Evolutionary conservation across 148 eudicot species (phyloP).

Genomic region (Persicaria maculosa): DNA sequence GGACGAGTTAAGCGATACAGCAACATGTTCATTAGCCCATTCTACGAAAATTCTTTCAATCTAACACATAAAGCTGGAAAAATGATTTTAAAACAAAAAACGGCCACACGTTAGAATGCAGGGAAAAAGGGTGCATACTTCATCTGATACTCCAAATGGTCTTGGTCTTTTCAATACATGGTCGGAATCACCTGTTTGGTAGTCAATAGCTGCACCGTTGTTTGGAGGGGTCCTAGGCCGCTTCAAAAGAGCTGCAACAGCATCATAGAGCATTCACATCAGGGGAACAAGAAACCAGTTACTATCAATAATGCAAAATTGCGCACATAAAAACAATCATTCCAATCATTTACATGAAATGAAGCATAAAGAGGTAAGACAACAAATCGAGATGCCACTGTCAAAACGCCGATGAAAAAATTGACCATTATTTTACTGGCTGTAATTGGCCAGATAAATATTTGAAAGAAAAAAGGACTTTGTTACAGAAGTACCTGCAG

Average conservation of each 20-base stretch:
- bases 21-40: not conserved
- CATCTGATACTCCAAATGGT: slow-evolving; percentile 62
- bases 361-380: not conserved
- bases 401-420: not conserved
- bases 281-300: slow-evolving; percentile 8
- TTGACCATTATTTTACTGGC: not conserved
- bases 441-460: not conserved
- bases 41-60: not conserved
- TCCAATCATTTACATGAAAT: not conserved
- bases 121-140: slow-evolving; percentile 33
- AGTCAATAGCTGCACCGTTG: slow-evolving; percentile 54
- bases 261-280: slow-evolving; percentile 2
- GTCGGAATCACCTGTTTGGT: slow-evolving; percentile 82
- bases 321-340: not conserved
- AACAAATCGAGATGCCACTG: not conserved
- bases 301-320: slow-evolving; percentile 13
- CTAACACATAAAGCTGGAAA: not conserved
- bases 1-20: not conserved
- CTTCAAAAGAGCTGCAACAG: slow-evolving; percentile 44
- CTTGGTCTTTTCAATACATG: slow-evolving; percentile 69
- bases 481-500: slow-evolving; percentile 31
- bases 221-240: slow-evolving; percentile 74
- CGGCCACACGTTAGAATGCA: not conserved
- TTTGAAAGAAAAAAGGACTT: not conserved
- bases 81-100: not conserved